phyloP scores from a whole-genome alignment of 805 yeast species.

The Candida broadrunensis region DNA sequence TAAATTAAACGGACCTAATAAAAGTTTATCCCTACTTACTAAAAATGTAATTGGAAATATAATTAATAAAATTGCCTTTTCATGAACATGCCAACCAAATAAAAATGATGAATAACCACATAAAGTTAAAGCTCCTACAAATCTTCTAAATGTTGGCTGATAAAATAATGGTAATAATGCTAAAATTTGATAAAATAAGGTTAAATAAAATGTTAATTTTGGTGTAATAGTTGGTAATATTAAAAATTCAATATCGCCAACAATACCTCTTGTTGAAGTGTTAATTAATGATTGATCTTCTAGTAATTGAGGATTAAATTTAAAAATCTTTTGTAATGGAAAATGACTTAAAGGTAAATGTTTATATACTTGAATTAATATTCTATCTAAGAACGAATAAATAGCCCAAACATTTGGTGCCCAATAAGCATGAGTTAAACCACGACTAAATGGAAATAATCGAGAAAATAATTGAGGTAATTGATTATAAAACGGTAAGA shows the following conservation, averaged over 20 bases:
- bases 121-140: slow-evolving; percentile 78
- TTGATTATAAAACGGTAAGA: slow-evolving; percentile 73
- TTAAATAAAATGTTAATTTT: slow-evolving; percentile 67
- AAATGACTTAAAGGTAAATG: slow-evolving; percentile 29
- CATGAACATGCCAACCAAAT: slow-evolving; percentile 99
- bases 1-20: slow-evolving; percentile 68
- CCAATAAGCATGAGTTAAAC: slow-evolving; percentile 98
- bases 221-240: slow-evolving; percentile 83
- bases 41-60: slow-evolving; percentile 85
- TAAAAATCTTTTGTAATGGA: slow-evolving; percentile 32
- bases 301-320: slow-evolving; percentile 44
- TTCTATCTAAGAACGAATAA: slow-evolving; percentile 78
- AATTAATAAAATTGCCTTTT: slow-evolving; percentile 88
- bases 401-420: slow-evolving; percentile 98
- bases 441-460: slow-evolving; percentile 90
- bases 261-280: slow-evolving; percentile 74
- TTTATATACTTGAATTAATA: slow-evolving; percentile 48
- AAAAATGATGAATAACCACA: slow-evolving; percentile 90
- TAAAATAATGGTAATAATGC: slow-evolving; percentile 68
- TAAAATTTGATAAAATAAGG: slow-evolving; percentile 80
- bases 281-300: slow-evolving; percentile 25
- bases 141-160: slow-evolving; percentile 73
- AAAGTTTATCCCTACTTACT: slow-evolving; percentile 65
- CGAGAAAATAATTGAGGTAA: slow-evolving; percentile 64
- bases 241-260: slow-evolving; percentile 83